A percentile compares a stretch with the other conserved stretches of the same genome.
Evolutionary conservation across 352 stramenopile species (phyloP).

Genomic region (Phytophthora cryptogea): DNA sequence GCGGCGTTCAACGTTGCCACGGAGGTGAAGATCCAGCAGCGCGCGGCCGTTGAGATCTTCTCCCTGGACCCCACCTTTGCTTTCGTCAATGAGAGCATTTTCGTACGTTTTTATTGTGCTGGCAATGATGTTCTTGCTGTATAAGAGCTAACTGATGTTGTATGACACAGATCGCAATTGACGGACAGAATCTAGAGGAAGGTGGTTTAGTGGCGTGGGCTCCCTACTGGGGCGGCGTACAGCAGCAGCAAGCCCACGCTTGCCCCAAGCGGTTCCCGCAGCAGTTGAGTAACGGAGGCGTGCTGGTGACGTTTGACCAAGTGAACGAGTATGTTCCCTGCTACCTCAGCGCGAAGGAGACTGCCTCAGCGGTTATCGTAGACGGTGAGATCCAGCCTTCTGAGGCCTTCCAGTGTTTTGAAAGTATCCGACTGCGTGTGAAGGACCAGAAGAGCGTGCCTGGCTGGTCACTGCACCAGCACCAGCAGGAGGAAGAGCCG

Average conservation of each 20-base stretch:
- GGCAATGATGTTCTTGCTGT: no score
- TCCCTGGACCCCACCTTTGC: slow-evolving; percentile 77
- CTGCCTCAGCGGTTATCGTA: slow-evolving; percentile 34
- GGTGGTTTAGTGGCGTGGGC: slow-evolving; percentile 69
- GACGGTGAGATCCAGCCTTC: slow-evolving; percentile 37
- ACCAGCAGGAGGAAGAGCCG: slow-evolving; percentile 27
- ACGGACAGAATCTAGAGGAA: slow-evolving; percentile 82
- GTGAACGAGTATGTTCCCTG: slow-evolving; percentile 84
- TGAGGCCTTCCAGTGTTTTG: slow-evolving; percentile 70
- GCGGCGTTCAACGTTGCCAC: slow-evolving; percentile 38
- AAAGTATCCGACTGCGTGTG: slow-evolving; percentile 73
- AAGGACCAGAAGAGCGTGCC: slow-evolving; percentile 84
- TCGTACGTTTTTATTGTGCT: slow-evolving; percentile 47
- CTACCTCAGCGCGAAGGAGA: slow-evolving; percentile 51
- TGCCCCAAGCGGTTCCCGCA: slow-evolving; percentile 60
- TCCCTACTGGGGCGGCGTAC: slow-evolving; percentile 70
- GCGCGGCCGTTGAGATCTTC: slow-evolving; percentile 61
- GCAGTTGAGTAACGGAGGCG: slow-evolving; percentile 68
- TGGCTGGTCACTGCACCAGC: slow-evolving; percentile 71
- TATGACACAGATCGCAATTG: slow-evolving; percentile 62
- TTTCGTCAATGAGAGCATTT: slow-evolving; percentile 84
- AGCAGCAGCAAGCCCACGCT: slow-evolving; percentile 46
- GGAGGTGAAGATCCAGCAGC: slow-evolving; percentile 55
- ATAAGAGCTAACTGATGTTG: slow-evolving; percentile 1
- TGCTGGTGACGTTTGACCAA: slow-evolving; percentile 67